phyloP scores from a whole-genome alignment of 305 asterid genomes.

The Rubia peregrina region DNA sequence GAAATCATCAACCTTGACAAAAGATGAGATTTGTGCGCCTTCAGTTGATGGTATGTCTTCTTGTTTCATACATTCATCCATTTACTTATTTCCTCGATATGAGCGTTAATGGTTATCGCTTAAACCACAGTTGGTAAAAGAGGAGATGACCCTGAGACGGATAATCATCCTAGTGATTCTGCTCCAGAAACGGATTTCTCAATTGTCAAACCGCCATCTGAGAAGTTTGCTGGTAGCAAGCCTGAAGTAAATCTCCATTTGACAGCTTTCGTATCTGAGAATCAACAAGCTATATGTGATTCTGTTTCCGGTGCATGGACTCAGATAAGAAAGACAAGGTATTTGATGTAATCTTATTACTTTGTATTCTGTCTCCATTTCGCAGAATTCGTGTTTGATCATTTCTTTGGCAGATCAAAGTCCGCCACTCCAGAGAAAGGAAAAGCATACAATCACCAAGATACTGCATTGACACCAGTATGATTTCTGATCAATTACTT shows the following conservation, averaged over 20 bases:
- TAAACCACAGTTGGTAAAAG: conserved; percentile 19
- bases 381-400: conserved; percentile 1
- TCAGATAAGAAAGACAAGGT: conserved; percentile 28
- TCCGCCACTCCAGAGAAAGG: conserved; percentile 16
- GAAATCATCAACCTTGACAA: conserved; percentile 28
- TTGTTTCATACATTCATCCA: conserved; percentile 9
- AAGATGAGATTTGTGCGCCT: conserved; percentile 25
- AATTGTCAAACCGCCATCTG: conserved; percentile 20
- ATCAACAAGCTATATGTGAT: conserved; percentile 1
- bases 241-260: conserved; percentile 18
- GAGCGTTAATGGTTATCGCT: conserved; percentile 1
- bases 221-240: background rate
- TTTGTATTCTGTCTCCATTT: conserved; percentile 11
- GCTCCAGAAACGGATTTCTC: conserved; percentile 24
- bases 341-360: conserved; percentile 12
- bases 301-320: conserved; percentile 22
- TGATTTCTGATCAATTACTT: conserved; percentile 9
- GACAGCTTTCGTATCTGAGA: conserved; percentile 10
- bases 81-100: conserved; percentile 8
- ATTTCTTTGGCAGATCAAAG: conserved; percentile 27
- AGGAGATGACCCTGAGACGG: conserved; percentile 22
- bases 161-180: conserved; percentile 20
- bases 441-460: conserved; percentile 22
- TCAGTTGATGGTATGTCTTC: conserved; percentile 32
- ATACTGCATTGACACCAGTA: conserved; percentile 30